A percentile compares a stretch with the other conserved stretches of the same genome.
phyloP scores from a whole-genome alignment of 2,329 filamentous ascomycete genomes.

The Spiromastix sp. region DNA sequence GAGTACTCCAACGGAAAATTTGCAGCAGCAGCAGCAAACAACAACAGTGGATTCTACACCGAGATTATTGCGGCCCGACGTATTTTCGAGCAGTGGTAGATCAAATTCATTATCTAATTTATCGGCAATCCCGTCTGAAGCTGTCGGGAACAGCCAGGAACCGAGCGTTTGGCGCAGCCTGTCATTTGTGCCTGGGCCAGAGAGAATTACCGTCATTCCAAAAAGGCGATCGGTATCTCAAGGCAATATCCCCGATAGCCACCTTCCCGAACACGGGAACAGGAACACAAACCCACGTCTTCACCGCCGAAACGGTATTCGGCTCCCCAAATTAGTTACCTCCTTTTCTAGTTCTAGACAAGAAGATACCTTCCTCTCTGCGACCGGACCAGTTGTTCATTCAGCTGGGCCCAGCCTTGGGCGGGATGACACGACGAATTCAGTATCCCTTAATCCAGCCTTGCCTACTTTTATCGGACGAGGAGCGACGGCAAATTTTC shows the following conservation, averaged over 20 bases:
- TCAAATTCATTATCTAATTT: conserved; percentile 5
- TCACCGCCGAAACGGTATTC: conserved; percentile 13
- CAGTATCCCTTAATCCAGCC: not conserved
- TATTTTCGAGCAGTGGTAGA: too few species aligned
- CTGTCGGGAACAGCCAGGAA: not conserved
- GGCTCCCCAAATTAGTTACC: conserved; percentile 15
- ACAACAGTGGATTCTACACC: not conserved
- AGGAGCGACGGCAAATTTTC: conserved; percentile 9
- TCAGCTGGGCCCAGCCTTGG: conserved; percentile 12
- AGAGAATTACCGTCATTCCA: conserved; percentile 8
- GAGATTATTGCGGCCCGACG: not conserved
- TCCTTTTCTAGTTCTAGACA: not conserved
- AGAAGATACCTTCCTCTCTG: not conserved
- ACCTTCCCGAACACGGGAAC: not conserved
- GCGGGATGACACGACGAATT: not conserved
- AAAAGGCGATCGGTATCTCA: conserved; percentile 13
- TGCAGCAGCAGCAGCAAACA: not conserved
- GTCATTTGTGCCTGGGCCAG: conserved; percentile 12
- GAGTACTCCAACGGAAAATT: not conserved
- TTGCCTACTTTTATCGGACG: conserved; percentile 3
- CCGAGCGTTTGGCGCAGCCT: conserved; percentile 5
- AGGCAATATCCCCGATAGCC: conserved; percentile 8
- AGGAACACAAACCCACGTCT: conserved; percentile 5
- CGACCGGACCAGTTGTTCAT: conserved; percentile 1
- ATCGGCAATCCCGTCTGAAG: too few species aligned